phyloP scores from a whole-genome alignment of 2,329 filamentous ascomycete genomes.

The Fusarium pilosicola region DNA sequence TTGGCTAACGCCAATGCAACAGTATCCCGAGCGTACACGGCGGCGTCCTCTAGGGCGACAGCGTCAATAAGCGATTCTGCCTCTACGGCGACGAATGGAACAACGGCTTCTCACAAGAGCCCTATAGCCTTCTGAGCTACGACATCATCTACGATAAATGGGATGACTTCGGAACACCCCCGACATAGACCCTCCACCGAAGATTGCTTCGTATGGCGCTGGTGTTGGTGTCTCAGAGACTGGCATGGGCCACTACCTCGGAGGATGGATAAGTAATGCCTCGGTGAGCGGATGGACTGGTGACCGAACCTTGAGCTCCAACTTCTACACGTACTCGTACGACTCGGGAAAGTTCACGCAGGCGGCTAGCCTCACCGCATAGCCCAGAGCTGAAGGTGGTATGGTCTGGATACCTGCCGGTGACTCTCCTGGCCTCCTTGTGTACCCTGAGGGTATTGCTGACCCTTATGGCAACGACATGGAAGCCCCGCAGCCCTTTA shows the following conservation, averaged over 20 bases:
- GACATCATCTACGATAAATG: background rate
- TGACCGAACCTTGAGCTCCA: background rate
- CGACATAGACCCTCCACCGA: background rate
- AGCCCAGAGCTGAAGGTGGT: background rate
- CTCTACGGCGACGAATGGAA: constrained; percentile 5
- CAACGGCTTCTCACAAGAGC: background rate
- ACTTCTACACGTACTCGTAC: background rate
- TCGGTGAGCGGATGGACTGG: background rate
- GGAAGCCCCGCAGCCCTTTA: background rate
- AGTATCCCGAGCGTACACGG: background rate
- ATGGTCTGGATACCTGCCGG: background rate
- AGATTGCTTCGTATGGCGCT: background rate
- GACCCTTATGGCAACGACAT: background rate
- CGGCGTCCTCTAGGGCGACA: background rate
- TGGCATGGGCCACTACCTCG: background rate
- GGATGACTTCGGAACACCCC: constrained; percentile 3
- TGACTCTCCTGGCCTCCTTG: background rate
- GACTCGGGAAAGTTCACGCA: background rate
- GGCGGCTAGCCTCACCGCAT: background rate
- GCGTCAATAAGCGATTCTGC: background rate
- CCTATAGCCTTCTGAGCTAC: background rate
- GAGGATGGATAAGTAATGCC: constrained; percentile 1
- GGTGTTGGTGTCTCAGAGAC: background rate
- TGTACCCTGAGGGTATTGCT: background rate
- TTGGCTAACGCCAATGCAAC: accelerated